Evolutionary conservation across 306 rosid genomes (phyloP).

Genomic region (Arachis stenosperma): DNA sequence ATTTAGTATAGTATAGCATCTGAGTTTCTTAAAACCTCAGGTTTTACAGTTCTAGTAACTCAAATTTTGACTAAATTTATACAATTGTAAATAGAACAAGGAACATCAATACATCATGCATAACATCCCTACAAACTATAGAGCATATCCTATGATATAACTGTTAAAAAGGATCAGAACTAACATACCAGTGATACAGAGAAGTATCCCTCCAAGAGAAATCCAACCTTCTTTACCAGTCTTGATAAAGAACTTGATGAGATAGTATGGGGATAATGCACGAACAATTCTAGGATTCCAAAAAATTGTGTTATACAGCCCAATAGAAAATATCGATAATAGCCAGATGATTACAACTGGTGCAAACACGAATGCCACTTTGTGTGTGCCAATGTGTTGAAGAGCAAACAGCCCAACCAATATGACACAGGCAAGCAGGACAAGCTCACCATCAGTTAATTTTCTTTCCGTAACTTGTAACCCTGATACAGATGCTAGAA

Average conservation of each 20-base stretch:
- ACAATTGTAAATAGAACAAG: constrained; percentile 29
- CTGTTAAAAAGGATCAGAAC: constrained; percentile 20
- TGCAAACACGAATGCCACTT: constrained; percentile 81
- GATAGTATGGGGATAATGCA: constrained; percentile 74
- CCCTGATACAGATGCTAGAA: constrained; percentile 84
- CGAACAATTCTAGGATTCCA: constrained; percentile 74
- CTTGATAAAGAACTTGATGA: constrained; percentile 62
- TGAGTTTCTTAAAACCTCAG: constrained; percentile 9
- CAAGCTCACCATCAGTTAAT: constrained; percentile 64
- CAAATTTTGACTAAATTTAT: constrained; percentile 32
- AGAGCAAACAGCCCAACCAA: constrained; percentile 88
- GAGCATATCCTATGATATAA: constrained; percentile 2
- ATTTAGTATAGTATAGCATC: not conserved
- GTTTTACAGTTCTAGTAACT: not conserved
- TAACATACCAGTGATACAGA: constrained; percentile 79
- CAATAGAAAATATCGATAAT: constrained; percentile 70
- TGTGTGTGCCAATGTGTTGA: constrained; percentile 88
- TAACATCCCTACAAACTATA: constrained; percentile 25
- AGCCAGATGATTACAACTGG: constrained; percentile 79
- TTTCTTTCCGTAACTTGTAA: constrained; percentile 63
- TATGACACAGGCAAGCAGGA: constrained; percentile 79
- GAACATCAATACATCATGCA: constrained; percentile 11
- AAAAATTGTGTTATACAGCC: constrained; percentile 68
- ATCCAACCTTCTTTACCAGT: constrained; percentile 89
- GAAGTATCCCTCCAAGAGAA: constrained; percentile 89